Base-by-base conservation (phyloP, 192 early-diverging fungal species). In the Entophlyctis luteolus region DNA sequence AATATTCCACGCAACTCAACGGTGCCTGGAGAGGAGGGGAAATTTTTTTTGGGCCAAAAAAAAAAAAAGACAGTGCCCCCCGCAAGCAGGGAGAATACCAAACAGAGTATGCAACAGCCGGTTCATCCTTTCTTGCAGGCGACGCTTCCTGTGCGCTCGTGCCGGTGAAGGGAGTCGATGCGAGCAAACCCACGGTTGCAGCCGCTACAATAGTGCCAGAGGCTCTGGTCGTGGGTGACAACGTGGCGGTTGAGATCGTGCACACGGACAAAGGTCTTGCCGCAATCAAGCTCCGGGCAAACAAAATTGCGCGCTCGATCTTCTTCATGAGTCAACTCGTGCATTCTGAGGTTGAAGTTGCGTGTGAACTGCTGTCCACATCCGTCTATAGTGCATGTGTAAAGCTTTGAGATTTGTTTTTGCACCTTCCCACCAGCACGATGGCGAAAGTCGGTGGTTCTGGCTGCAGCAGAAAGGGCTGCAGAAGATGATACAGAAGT, bases 221-320 rank as follows among this genome's bases (percentile, higher is more conserved):
- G 22, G 34, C 18, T 31, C 28, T 63, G 59, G 8, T 62, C 53
- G 54, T 71, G 70, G n/a, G 60, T 25, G 18, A 57, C 31, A 20
- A 47, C 62, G 38, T 80, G 79, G 12, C 91, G 78, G 52, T 87
- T 76, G 25, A 89, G 72, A 79, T 93, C 91, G 68, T 93, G 91
- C 54, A 90, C 89, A 8, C 91, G 81, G 2, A 86, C 78, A 72
- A 92, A 93, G 6, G 87, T 83, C 31, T 81, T 53, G 1, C 82
- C 56, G 67, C 92, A 93, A 22, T 48, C 60, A 27, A 12, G 25
- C 22, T 52, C 63, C 6, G 20, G 16, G 14, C 77, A 55, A 29
- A 77, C 63, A 57, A 90, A 92, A 39, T 72, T 68, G 71, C 81
- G 87, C 1, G 91, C 87, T 36, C 82, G 74, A 42, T 74, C 60